A percentile compares a stretch with the other conserved stretches of the same genome.
phyloP scores from a whole-genome alignment of 495 filamentous ascomycete genomes.

The Cercophora sp. region DNA sequence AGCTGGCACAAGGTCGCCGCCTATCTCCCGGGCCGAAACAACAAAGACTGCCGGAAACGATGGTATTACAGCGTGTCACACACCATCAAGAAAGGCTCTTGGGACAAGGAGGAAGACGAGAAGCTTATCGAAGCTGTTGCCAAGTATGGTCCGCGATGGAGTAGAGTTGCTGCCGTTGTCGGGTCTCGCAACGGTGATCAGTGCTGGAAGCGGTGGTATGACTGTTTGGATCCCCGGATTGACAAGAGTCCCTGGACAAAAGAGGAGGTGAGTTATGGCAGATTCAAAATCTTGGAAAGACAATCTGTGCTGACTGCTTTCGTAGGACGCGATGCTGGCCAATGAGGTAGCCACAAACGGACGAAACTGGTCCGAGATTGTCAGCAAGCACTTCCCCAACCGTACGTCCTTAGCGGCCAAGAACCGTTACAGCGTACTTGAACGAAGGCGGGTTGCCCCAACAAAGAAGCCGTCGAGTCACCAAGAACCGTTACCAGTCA shows the following conservation, averaged over 20 bases:
- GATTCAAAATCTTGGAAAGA: neutral
- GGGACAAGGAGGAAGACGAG: slow-evolving; percentile 39
- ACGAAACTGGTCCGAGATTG: slow-evolving; percentile 37
- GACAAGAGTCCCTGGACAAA: slow-evolving; percentile 32
- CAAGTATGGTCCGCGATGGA: slow-evolving; percentile 34
- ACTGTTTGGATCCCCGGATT: slow-evolving; percentile 28
- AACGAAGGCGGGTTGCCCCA: slow-evolving; percentile 11
- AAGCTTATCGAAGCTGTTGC: slow-evolving; percentile 31
- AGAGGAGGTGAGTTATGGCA: slow-evolving; percentile 23
- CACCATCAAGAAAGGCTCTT: slow-evolving; percentile 37
- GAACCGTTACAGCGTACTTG: slow-evolving; percentile 33
- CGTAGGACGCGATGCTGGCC: slow-evolving; percentile 28
- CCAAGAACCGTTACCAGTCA: too few relatives aligned
- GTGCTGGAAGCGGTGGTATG: slow-evolving; percentile 35
- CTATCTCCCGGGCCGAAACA: slow-evolving; percentile 36
- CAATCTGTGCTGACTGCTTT: neutral
- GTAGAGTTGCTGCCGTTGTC: slow-evolving; percentile 28
- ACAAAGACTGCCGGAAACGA: slow-evolving; percentile 42
- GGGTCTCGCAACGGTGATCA: slow-evolving; percentile 33
- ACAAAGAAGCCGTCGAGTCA: too few relatives aligned
- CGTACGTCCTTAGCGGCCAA: slow-evolving; percentile 35
- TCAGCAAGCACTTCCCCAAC: slow-evolving; percentile 28
- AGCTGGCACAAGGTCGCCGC: slow-evolving; percentile 39
- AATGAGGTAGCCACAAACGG: slow-evolving; percentile 24
- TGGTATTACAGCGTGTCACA: slow-evolving; percentile 38